phyloP scores from a whole-genome alignment of 2,329 filamentous ascomycete genomes.

The Xenosphaeropsis pyriputrescens region DNA sequence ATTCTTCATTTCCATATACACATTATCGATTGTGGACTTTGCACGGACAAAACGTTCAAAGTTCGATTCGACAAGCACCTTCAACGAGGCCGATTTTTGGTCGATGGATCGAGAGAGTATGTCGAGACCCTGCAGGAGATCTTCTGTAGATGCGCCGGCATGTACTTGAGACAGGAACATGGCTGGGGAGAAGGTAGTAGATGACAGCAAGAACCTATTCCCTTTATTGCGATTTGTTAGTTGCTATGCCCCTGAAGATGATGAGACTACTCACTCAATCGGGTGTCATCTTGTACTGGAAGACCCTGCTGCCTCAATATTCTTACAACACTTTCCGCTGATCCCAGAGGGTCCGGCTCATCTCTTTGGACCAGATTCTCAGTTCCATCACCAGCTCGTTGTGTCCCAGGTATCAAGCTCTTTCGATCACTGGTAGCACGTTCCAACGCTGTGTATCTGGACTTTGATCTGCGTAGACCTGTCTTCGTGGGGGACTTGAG shows the following conservation, averaged over 20 bases:
- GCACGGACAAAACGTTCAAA: slow-evolving; percentile 97
- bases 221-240: slow-evolving; percentile 28
- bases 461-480: slow-evolving; percentile 47
- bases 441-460: slow-evolving; percentile 74
- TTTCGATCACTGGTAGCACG: slow-evolving; percentile 54
- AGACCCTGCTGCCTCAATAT: slow-evolving; percentile 64
- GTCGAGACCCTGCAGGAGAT: slow-evolving; percentile 68
- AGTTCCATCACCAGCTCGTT: slow-evolving; percentile 51
- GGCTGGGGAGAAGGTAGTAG: slow-evolving; percentile 85
- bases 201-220: slow-evolving; percentile 89
- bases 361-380: slow-evolving; percentile 78
- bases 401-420: slow-evolving; percentile 48
- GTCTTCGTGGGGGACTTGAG: slow-evolving; percentile 22
- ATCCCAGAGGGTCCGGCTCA: slow-evolving; percentile 85
- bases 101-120: slow-evolving; percentile 85
- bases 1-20: slow-evolving; percentile 95
- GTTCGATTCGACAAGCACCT: slow-evolving; percentile 92
- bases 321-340: slow-evolving; percentile 71
- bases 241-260: neutral
- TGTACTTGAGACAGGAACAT: slow-evolving; percentile 90
- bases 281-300: slow-evolving; percentile 69
- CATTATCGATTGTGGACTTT: slow-evolving; percentile 95
- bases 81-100: slow-evolving; percentile 92
- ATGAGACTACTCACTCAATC: slow-evolving; percentile 44
- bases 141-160: slow-evolving; percentile 68